A percentile compares a stretch with the other conserved stretches of the same genome.
Conservation (phyloP, 2,329 filamentous ascomycete genomes). For the Colletotrichum incanum region DNA sequence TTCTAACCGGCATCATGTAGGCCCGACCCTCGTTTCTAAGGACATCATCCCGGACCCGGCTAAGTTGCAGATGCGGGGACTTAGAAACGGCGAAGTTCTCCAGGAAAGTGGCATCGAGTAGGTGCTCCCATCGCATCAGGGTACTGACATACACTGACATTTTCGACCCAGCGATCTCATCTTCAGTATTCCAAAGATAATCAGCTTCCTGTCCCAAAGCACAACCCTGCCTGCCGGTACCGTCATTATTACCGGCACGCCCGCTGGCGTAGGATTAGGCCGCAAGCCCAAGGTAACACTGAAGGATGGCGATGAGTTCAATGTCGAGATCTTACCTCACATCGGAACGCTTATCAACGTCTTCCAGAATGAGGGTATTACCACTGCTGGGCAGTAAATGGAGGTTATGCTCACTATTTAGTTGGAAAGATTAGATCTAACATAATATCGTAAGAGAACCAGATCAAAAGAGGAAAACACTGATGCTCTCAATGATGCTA, state of each 20-base stretch:
- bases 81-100: constrained; percentile 67
- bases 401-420: too few relatives aligned
- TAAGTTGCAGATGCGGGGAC: constrained; percentile 57
- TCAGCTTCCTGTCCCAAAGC: constrained; percentile 61
- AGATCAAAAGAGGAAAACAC: background rate
- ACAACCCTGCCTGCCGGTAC: constrained; percentile 60
- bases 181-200: constrained; percentile 63
- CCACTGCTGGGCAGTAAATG: constrained; percentile 14
- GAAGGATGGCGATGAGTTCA: constrained; percentile 58
- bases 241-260: constrained; percentile 61
- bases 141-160: constrained; percentile 51
- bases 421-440: too few relatives aligned
- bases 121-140: constrained; percentile 24
- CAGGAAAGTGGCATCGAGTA: constrained; percentile 59
- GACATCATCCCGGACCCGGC: constrained; percentile 58
- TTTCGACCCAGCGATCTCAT: constrained; percentile 63
- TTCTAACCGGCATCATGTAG: constrained; percentile 45
- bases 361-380: constrained; percentile 35
- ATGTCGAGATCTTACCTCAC: constrained; percentile 59
- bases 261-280: constrained; percentile 58
- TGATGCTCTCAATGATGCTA: too few relatives aligned
- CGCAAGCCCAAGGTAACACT: constrained; percentile 56
- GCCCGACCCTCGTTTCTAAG: constrained; percentile 65
- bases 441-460: background rate
- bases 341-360: constrained; percentile 60